Percentiles rank a stretch among this genome's conserved stretches.
Conservation (phyloP, 2,329 filamentous ascomycete genomes). For the Pestalotiopsis sp. region DNA sequence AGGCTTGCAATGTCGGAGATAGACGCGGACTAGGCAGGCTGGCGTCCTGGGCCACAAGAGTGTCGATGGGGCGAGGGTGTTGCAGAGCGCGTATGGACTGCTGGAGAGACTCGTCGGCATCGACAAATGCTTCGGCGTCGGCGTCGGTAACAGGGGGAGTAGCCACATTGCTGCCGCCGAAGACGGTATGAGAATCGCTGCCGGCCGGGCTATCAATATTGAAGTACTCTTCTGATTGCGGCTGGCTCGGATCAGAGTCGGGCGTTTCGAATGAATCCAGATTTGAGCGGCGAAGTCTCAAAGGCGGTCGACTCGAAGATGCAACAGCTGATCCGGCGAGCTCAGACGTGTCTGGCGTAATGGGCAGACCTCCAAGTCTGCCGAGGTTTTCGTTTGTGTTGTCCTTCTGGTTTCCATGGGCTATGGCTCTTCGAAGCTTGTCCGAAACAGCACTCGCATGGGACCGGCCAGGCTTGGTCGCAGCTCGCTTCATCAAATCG, state of each 20-base stretch:
- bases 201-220: constrained; percentile 54
- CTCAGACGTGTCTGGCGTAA: constrained; percentile 63
- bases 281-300: constrained; percentile 43
- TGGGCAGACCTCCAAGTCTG: constrained; percentile 39
- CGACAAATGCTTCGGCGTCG: constrained; percentile 64
- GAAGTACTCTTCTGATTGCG: constrained; percentile 37
- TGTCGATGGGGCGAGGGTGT: constrained; percentile 62
- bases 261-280: constrained; percentile 46
- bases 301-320: constrained; percentile 32
- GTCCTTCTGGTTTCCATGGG: constrained; percentile 31
- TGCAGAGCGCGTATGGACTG: constrained; percentile 49
- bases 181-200: constrained; percentile 61
- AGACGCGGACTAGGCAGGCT: constrained; percentile 93
- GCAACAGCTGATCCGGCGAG: constrained; percentile 26
- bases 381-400: constrained; percentile 20
- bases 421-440: constrained; percentile 40
- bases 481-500: constrained; percentile 30
- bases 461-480: constrained; percentile 25
- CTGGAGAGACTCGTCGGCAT: constrained; percentile 52
- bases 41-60: constrained; percentile 78
- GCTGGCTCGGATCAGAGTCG: constrained; percentile 44
- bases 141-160: constrained; percentile 77
- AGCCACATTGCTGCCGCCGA: constrained; percentile 65
- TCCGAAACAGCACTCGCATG: constrained; percentile 36
- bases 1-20: constrained; percentile 85